Evolutionary conservation across 2,329 filamentous ascomycete genomes (phyloP), one percentile per base, ranked within the genome.

Genomic region (Graphilbum sp.): DNA sequence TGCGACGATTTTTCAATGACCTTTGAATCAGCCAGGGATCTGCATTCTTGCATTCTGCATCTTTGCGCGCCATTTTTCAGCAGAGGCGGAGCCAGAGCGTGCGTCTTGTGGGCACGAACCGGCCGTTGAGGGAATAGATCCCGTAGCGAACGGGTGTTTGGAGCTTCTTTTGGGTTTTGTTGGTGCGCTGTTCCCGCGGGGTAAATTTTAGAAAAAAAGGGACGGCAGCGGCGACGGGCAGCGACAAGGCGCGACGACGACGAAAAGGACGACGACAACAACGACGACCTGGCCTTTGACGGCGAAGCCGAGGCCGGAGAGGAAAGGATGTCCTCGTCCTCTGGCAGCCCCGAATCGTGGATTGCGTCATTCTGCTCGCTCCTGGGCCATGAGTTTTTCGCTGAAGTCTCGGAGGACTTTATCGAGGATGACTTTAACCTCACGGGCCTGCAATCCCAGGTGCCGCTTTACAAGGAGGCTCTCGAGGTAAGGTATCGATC

Each of bases 401-500:
- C 90, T 45, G 90, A 98, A 64, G 88, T 98, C 36, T 90, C 85
- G 34, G 90, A 98, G 62, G 90, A 98, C 54, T 98, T 98, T 52
- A 96, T 98, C 54, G 90, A 98, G 59, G 90, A 98, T 75, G 90
- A 98, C 60, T 98, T 98, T 69, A 98, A 98, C 60, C 68, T 98
- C 47, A 98, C 90, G 1, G 90, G 90, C 36, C 67, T 98, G 52
- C 86, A 94, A 60, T 82, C 79, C 43, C 88, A 96, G 62, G 90
- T 98, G 37, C 80, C 85, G 46, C 94, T 95, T 83, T 98, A 98
- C 60, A 98, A 96, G 61, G 90, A 98, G 62, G 90, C 90, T 12
- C 64, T 98, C 46, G 90, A 98, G 67, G 74, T 78, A 60, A 16
- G 45, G n/a, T n/a, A n/a, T n/a, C n/a, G n/a, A n/a, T n/a, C n/a